Conservation (phyloP, 352 stramenopile genomes). For the Thraustotheca clavata region DNA sequence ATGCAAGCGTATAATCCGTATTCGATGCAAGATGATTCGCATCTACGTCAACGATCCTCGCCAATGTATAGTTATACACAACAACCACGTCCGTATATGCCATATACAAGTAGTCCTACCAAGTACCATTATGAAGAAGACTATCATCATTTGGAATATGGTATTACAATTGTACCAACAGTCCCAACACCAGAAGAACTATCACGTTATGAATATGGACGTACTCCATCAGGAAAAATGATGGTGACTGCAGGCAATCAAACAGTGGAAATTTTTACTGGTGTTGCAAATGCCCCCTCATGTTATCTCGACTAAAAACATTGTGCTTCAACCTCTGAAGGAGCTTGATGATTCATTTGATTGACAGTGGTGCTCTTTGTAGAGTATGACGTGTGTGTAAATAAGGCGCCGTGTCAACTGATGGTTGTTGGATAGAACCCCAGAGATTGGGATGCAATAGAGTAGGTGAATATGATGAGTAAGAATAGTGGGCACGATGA, state of each 20-base stretch:
- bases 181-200: conserved; percentile 60
- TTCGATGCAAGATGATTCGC: conserved; percentile 20
- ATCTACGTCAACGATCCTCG: conserved; percentile 13
- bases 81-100: conserved; percentile 17
- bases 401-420: background rate
- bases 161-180: conserved; percentile 52
- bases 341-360: background rate
- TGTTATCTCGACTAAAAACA: conserved; percentile 27
- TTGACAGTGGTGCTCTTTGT: conserved; percentile 7
- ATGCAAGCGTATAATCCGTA: conserved; percentile 19
- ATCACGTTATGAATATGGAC: conserved; percentile 64
- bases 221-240: conserved; percentile 69
- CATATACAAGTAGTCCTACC: conserved; percentile 9
- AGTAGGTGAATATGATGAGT: background rate
- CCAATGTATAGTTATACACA: conserved; percentile 19
- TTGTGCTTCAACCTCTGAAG: background rate
- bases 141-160: background rate
- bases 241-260: conserved; percentile 70
- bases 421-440: background rate
- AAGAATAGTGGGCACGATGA: background rate
- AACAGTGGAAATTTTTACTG: conserved; percentile 80
- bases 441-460: background rate
- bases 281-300: conserved; percentile 62
- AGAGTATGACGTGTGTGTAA: conserved; percentile 9
- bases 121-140: conserved; percentile 17